Evolutionary conservation across 495 filamentous ascomycete species (phyloP), one percentile per base, ranked within the genome.

Genomic region (Xylaria telfairii): DNA sequence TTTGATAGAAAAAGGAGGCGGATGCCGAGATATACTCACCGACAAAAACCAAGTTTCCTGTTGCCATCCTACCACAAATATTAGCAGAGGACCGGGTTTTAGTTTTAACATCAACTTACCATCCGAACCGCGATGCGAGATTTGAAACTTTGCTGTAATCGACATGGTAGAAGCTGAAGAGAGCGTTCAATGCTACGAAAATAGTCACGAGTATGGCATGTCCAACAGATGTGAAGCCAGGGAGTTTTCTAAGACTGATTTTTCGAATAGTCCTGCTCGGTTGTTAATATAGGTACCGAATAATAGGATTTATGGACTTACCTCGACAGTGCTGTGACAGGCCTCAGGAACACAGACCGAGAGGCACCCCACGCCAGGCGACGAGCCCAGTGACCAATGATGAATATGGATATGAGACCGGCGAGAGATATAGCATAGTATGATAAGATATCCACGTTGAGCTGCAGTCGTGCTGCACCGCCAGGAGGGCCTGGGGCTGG

Each of bases 1-100:
- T 61, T 15, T 10, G 2, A 9, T 53, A 26, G 32, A 39, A 51
- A 44, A n/a, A n/a, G 24, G 13, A 28, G 49, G 39, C n/a, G 8
- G 32, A n/a, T 24, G 2, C 6, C 17, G 28, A 61, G 26, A 51
- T 42, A 42, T 47, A 68, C 66, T 68, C 24, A 68, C 66, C 54
- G 32, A 89, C 80, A 32, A 91, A 78, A 63, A 78, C 81, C 65
- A 88, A 72, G 69, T 90, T 91, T 42, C 73, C 80, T 5, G 88
- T 74, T 2, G 83, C 77, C 76, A 90, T 79, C 88, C 88, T 90
- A 72, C 37, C 28, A 63, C 32, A 21, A 54, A 57, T 34, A 59
- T 76, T 69, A 74, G 59, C 47, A 37, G 9, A 62, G 0, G 59
- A 59, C 24, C 26, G 17, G 42, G 13, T 24, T 19, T 32, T 15